Percentiles rank a stretch among this genome's conserved stretches.
Conservation (phyloP, 345 rosid genomes). For the Pistacia integerrima region DNA sequence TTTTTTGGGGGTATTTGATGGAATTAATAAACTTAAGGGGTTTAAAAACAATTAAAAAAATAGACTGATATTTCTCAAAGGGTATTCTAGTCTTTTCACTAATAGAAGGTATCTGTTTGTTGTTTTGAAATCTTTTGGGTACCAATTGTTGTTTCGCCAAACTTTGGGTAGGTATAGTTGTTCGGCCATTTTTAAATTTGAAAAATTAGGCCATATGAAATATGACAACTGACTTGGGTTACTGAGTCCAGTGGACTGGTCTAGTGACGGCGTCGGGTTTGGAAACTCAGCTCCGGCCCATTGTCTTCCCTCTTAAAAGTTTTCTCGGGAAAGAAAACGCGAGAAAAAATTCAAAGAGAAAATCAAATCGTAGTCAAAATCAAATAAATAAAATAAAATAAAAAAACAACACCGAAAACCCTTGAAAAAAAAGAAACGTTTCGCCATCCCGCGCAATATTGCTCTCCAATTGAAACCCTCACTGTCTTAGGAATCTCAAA, state of each 20-base stretch:
- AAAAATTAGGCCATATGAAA: neutral
- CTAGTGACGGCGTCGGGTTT: neutral
- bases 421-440: constrained; percentile 2
- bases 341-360: neutral
- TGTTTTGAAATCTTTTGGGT: too few relatives aligned
- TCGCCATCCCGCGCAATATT: constrained; percentile 40
- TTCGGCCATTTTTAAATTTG: too few relatives aligned
- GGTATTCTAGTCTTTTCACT: too few relatives aligned
- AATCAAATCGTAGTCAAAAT: neutral
- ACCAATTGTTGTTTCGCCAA: too few relatives aligned
- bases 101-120: too few relatives aligned
- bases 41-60: too few relatives aligned
- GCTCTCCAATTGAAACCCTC: constrained; percentile 26
- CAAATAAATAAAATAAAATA: neutral
- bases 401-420: constrained; percentile 3
- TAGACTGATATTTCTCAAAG: too few relatives aligned
- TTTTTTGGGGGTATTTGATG: too few relatives aligned
- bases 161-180: too few relatives aligned
- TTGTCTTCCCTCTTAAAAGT: neutral
- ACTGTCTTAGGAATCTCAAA: constrained; percentile 10
- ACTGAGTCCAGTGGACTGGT: neutral
- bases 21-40: too few relatives aligned
- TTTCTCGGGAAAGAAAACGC: constrained; percentile 11
- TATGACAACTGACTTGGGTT: neutral
- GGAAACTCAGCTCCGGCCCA: neutral